Base-by-base conservation (phyloP, 148 eudicot genomes). In the Euryodendron excelsum region DNA sequence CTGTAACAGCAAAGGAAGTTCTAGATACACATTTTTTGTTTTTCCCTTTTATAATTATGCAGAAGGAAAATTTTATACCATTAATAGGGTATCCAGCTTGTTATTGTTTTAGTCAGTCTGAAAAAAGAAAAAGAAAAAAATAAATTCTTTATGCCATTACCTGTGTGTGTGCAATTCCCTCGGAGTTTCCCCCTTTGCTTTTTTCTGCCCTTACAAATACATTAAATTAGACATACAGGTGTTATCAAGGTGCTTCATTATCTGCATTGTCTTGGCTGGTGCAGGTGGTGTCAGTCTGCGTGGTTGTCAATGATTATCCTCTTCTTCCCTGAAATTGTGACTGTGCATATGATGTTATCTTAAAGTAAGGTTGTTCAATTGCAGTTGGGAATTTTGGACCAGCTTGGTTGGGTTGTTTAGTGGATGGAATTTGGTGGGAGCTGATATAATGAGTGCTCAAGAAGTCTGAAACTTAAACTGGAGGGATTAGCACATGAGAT, bases 51-150 rank as follows among this genome's bases (percentile, higher is more conserved):
- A 33, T 12, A 31, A 58, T 58, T 56, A 56, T 59, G 27, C 45
- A 59, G 77, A 45, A 37, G 67, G 52, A 12, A 60, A 60, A 61
- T 74, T 74, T 60, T 74, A 37, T 74, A 58, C 53, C 53, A 69
- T 23, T 25, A 2, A 41, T 44, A 18, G 69, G 44, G 13, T n/a
- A 21, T 34, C 25, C 23, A 65, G 5, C 25, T 36, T 18, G 4
- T 8, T 27, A 31, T 28, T 36, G 47, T 21, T 36, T 36, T 21
- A 17, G 15, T 17, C 39, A 17, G 15, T 17, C 39, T 9, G 39
- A n/a, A 34, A 31, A 33, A 36, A 15, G 21, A 17, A 50, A 12
- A 50, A 13, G 11, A 12, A 50, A 50, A 13, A 11, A 17, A 3
- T 50, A 3, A 11, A 50, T 17, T 50, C 55, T 50, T n/a, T 14